Evolutionary conservation across 2,329 filamentous ascomycete species (phyloP), one percentile per base, ranked within the genome.

Genomic region (Zymoseptoria brevis): DNA sequence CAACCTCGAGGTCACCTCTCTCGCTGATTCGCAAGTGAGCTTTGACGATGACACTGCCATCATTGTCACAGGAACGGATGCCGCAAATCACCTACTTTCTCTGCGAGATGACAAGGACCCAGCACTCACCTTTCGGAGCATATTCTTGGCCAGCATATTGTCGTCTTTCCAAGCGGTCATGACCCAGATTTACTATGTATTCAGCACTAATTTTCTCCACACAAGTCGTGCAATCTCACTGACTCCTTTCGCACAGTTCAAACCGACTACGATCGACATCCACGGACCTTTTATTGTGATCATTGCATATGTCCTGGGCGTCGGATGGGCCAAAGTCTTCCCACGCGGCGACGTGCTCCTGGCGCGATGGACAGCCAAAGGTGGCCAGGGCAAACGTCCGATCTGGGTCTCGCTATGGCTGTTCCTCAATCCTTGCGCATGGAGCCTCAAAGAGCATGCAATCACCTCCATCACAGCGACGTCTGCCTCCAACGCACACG

Each of bases 241-340:
- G 35, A 45, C 35, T 8, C 9, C 11, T 57, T 6, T 11, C 24
- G 1, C 11, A 21, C 50, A 82, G 79, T 83, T 80, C 68, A 82
- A 83, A 75, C 80, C 80, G 0, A 83, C 80, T 0, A 2, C 45
- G 0, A 67, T 80, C 41, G 74, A 73, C 2, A 79, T 83, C 19
- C 74, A 75, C 16, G 80, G 80, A 45, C 83, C 80, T 0, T 83
- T 83, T 57, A 81, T 83, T 55, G 80, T 82, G 4, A 75, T 84
- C 49, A 81, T 84, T 52, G 78, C 79, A 11, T 83, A 83, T 69
- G 83, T 83, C 54, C 54, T 78, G 1, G 82, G 82, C 8, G 80
- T 79, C 8, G 76, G 71, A 3, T 81, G 76, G 78, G 73, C 80
- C 0, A 63, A 67, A 0, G 60, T 79, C 5, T 73, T 83, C 2